Evolutionary conservation across 495 filamentous ascomycete species (phyloP).

Genomic region (Astrothelium macrocarpum): DNA sequence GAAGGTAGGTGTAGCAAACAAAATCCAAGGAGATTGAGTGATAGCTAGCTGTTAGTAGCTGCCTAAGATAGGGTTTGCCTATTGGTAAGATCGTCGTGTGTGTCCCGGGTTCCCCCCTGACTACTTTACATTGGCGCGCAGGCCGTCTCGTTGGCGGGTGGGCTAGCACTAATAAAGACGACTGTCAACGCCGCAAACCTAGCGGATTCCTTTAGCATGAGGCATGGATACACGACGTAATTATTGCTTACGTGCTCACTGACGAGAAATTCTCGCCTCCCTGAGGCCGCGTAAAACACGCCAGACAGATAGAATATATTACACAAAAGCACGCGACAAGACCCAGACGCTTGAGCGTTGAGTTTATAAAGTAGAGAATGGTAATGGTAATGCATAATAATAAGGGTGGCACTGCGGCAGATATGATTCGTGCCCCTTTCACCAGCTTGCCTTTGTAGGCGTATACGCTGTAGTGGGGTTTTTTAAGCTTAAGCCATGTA

Average conservation of each 20-base stretch:
- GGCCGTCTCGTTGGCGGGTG: too few relatives aligned
- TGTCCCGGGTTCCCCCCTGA: too few relatives aligned
- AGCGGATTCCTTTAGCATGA: neutral
- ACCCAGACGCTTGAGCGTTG: neutral
- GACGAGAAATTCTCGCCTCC: neutral
- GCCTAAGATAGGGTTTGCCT: too few relatives aligned
- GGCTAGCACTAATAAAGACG: neutral
- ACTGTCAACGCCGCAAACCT: neutral
- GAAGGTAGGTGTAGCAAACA: too few relatives aligned
- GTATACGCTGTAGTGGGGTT: neutral
- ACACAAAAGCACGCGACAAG: neutral
- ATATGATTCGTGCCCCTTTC: neutral
- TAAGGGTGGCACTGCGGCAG: neutral
- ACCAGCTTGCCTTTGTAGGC: neutral
- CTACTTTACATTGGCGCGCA: too few relatives aligned
- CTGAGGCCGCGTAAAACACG: neutral
- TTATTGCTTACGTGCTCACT: neutral
- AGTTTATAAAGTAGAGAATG: neutral
- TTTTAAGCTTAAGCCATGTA: neutral
- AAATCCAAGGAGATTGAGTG: too few relatives aligned
- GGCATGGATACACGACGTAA: neutral
- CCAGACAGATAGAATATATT: slow-evolving; percentile 1
- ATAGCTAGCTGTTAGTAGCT: too few relatives aligned
- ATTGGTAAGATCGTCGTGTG: too few relatives aligned
- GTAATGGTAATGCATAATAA: neutral